Evolutionary conservation across 2,329 filamentous ascomycete species (phyloP).

Genomic region (Monosporascus sp.): DNA sequence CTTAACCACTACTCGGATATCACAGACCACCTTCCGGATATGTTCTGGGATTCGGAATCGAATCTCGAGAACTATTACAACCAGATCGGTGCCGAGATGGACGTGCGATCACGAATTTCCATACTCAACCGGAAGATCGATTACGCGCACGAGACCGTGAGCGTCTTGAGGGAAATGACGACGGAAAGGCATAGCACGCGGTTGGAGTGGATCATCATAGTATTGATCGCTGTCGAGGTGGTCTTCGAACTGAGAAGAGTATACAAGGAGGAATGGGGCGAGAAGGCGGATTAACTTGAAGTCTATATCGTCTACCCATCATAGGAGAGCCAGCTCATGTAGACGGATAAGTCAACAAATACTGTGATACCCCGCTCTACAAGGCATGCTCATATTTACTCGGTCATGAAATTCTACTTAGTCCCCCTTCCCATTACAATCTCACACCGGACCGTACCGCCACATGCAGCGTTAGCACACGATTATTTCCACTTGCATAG

Average conservation of each 20-base stretch:
- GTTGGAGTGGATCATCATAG: constrained; percentile 93
- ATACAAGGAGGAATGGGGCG: constrained; percentile 19
- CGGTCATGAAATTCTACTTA: no score
- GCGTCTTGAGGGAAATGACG: constrained; percentile 77
- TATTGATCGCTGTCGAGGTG: constrained; percentile 88
- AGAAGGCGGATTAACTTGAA: constrained; percentile 1
- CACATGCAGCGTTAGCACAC: no score
- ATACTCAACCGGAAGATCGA: constrained; percentile 96
- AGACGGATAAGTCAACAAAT: not conserved
- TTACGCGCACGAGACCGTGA: constrained; percentile 93
- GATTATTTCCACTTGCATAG: no score
- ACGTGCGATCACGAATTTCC: constrained; percentile 86
- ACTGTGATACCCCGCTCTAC: not conserved
- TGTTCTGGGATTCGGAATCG: constrained; percentile 97
- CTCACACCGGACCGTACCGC: no score
- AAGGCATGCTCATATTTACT: no score
- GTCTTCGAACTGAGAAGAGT: constrained; percentile 64
- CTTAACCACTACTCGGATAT: constrained; percentile 96
- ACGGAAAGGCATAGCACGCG: constrained; percentile 85
- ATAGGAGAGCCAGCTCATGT: not conserved
- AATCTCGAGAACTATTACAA: constrained; percentile 94
- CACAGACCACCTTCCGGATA: constrained; percentile 88
- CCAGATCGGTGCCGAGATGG: constrained; percentile 81
- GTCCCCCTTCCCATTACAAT: no score
- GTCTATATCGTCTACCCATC: not conserved